Evolutionary conservation across 1,139 yeast species (phyloP), one percentile per base, ranked within the genome.

Genomic region (Meyerozyma athensensis): DNA sequence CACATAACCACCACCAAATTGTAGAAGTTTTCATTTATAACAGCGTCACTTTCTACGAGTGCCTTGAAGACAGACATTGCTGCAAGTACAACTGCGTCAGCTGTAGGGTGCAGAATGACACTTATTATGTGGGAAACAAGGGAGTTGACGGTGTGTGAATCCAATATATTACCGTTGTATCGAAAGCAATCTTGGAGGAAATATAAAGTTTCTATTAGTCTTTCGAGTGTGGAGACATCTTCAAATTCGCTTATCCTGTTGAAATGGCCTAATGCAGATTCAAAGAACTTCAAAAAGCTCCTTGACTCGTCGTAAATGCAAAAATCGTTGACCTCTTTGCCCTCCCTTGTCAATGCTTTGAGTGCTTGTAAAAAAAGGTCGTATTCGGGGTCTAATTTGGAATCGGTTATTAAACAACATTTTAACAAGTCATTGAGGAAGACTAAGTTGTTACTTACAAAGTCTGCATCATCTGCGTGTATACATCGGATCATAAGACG

Each of bases 361-460:
- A 86, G 54, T 4, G 84, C 81, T 10, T 56, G 51, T 12, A 86
- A 52, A 38, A 80, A 78, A 13, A 74, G 51, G 34, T 74, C 79
- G 47, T 80, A 72, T 31, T 74, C 74, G 0, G 63, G 61, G 54
- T 84, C 95, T 5, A 65, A 33, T 14, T 41, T 48, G 13, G 20
- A 18, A 6, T 47, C 56, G 8, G 45, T 42, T 13, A 58, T 38
- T 23, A 44, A 51, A 43, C 84, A 72, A 44, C 65, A 72, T n/a
- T 59, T 55, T 21, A 75, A 59, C 2, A 86, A 72, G 40, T 81
- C 83, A 40, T 72, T 65, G 55, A 80, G 86, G 54, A 79, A 83
- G 46, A 74, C 63, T 36, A 80, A 52, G 36, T 74, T 64, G 3
- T 73, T 63, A 8, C 80, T 67, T 1, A 66, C 59, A 3, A 70